Percentiles rank a stretch among this genome's conserved stretches.
phyloP scores from a whole-genome alignment of 1,139 yeast genomes.

The Lipomyces yarrowii region DNA sequence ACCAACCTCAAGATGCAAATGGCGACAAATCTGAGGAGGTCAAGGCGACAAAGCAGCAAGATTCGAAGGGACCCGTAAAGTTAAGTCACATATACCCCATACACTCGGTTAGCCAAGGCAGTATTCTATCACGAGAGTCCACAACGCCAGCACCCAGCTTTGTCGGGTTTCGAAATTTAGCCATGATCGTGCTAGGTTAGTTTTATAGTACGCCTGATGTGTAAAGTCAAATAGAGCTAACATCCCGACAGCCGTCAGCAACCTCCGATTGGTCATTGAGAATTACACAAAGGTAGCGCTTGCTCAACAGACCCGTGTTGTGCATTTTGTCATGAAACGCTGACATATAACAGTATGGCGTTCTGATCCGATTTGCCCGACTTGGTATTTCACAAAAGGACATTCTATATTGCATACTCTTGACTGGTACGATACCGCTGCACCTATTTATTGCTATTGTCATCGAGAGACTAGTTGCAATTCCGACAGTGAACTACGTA shows the following conservation, averaged over 20 bases:
- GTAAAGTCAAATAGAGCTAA: background rate
- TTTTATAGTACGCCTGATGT: background rate
- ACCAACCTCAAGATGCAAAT: background rate
- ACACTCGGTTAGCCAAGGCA: conserved; percentile 20
- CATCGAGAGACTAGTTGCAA: conserved; percentile 42
- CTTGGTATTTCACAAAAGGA: conserved; percentile 43
- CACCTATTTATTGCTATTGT: conserved; percentile 45
- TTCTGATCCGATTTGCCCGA: conserved; percentile 40
- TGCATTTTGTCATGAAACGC: background rate
- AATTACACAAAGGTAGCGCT: conserved; percentile 40
- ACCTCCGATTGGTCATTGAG: conserved; percentile 45
- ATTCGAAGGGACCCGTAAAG: conserved; percentile 1
- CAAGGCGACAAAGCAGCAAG: background rate
- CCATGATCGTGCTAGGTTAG: conserved; percentile 43
- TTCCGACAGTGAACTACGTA: conserved; percentile 26
- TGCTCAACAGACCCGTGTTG: background rate
- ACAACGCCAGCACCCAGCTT: conserved; percentile 31
- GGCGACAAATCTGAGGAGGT: background rate
- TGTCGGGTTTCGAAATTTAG: conserved; percentile 47
- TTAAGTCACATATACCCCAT: conserved; percentile 27
- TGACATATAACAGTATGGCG: conserved; percentile 40
- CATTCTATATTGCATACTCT: conserved; percentile 35
- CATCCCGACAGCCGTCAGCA: conserved; percentile 39
- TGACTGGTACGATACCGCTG: conserved; percentile 42
- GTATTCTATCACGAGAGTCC: conserved; percentile 28